These are phyloP conservation scores for Rhizophagus clarus DNA, from an alignment of 192 early-diverging fungal species.

Conservation along the genomic window DNA sequence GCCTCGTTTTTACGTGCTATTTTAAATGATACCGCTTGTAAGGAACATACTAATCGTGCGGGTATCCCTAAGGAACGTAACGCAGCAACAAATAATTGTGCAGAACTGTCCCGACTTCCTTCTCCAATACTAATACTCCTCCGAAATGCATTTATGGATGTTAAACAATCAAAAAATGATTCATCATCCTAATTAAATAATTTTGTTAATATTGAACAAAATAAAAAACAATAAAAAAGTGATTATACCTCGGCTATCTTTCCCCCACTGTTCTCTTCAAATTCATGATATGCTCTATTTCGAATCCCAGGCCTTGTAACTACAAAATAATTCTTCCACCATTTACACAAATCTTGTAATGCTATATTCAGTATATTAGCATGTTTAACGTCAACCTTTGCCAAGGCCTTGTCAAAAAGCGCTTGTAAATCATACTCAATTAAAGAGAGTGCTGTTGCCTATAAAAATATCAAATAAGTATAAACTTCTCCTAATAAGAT, in stretches of 20 bases:
- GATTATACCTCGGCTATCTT: slow-evolving; percentile 2
- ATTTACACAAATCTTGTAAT: slow-evolving; percentile 38
- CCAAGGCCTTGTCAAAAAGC: slow-evolving; percentile 22
- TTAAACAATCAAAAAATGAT: slow-evolving; percentile 30
- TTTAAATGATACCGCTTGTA: slow-evolving; percentile 68
- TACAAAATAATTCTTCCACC: slow-evolving; percentile 46
- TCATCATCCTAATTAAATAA: neutral
- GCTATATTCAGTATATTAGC: slow-evolving; percentile 27
- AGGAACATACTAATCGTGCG: slow-evolving; percentile 62
- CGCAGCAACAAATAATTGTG: slow-evolving; percentile 52
- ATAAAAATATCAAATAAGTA: slow-evolving; percentile 1
- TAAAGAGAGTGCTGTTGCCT: slow-evolving; percentile 14
- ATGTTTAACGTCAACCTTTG: slow-evolving; percentile 27
- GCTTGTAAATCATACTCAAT: slow-evolving; percentile 36
- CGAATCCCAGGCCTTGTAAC: slow-evolving; percentile 41
- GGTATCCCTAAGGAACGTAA: slow-evolving; percentile 53
- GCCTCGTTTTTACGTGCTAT: slow-evolving; percentile 27
- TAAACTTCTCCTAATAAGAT: neutral
- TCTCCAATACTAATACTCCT: slow-evolving; percentile 26
- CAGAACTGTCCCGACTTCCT: slow-evolving; percentile 49
- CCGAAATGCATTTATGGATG: slow-evolving; percentile 33
- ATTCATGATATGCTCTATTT: slow-evolving; percentile 35
- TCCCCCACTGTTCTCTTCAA: slow-evolving; percentile 6
- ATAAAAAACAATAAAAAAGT: neutral
- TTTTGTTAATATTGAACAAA: neutral